These are phyloP conservation scores for Zangia roseola DNA, from an alignment of 768 basidiomycete species.

Conservation along the genomic window DNA sequence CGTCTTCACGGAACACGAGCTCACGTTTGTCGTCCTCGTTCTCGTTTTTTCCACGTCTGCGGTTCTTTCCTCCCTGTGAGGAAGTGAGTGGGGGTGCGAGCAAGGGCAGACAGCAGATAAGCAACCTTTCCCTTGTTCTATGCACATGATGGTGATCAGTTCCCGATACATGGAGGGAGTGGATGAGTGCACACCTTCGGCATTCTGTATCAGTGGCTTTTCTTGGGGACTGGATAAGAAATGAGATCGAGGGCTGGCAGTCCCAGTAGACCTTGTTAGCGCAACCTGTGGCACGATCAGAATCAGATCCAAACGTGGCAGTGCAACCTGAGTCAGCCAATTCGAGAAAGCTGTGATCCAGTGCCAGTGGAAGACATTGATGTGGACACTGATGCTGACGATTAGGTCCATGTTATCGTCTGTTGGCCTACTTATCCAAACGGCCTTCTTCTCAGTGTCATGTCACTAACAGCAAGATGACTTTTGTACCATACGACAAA, in stretches of 20 bases:
- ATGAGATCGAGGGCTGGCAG: neutral
- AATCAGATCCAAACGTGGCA: slow-evolving; percentile 8
- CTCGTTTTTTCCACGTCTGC: slow-evolving; percentile 99
- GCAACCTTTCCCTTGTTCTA: slow-evolving; percentile 32
- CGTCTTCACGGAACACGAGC: slow-evolving; percentile 97
- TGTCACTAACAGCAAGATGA: no score
- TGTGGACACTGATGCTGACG: no score
- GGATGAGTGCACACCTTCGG: slow-evolving; percentile 21
- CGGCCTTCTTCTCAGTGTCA: no score
- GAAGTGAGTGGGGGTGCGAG: neutral
- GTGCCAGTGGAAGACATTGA: no score
- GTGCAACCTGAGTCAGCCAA: slow-evolving; percentile 7
- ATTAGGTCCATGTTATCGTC: no score
- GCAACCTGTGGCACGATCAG: neutral
- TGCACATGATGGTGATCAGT: slow-evolving; percentile 1
- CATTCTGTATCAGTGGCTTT: slow-evolving; percentile 10
- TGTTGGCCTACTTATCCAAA: no score
- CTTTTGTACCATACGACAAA: neutral
- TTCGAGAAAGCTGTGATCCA: no score
- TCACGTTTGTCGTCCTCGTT: slow-evolving; percentile 99
- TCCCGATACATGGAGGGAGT: neutral
- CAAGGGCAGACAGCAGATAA: neutral
- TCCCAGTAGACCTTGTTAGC: neutral
- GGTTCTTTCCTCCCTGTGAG: slow-evolving; percentile 93
- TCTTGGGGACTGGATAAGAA: neutral